These are phyloP conservation scores for Chytriomyces sp. DNA, from an alignment of 192 early-diverging fungal genomes.

Conservation along the genomic window DNA sequence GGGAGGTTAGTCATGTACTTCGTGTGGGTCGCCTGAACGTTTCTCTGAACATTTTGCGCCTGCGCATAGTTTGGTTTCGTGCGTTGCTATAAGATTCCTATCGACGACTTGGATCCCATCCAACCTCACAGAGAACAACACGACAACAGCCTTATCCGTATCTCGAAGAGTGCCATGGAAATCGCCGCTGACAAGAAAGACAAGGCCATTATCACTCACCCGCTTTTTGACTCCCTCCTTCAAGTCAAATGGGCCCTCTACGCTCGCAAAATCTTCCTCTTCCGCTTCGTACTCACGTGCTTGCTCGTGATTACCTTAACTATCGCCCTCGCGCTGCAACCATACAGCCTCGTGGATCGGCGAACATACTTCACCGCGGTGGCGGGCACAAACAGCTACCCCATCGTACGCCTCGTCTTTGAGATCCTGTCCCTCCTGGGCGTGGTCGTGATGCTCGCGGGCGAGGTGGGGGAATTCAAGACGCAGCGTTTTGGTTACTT, in stretches of 20 bases:
- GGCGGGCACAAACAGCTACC: background rate
- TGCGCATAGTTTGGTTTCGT: slow-evolving; percentile 14
- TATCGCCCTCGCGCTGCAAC: slow-evolving; percentile 20
- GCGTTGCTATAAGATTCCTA: slow-evolving; percentile 9
- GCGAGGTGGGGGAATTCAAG: background rate
- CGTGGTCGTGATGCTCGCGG: background rate
- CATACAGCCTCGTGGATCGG: background rate
- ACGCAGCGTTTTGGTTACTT: slow-evolving; percentile 1
- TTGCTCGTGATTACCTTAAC: slow-evolving; percentile 12
- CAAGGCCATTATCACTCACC: slow-evolving; percentile 19
- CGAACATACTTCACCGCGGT: background rate
- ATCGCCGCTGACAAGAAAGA: slow-evolving; percentile 28
- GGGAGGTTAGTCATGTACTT: slow-evolving; percentile 9
- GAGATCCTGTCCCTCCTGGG: background rate
- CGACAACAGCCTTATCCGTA: background rate
- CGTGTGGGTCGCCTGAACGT: background rate
- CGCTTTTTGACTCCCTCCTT: slow-evolving; percentile 29
- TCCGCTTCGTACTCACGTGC: slow-evolving; percentile 17
- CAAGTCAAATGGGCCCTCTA: slow-evolving; percentile 36
- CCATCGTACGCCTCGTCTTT: background rate
- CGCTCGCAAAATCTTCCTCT: slow-evolving; percentile 25
- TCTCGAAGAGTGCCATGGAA: slow-evolving; percentile 24
- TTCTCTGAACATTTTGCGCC: background rate
- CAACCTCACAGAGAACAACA: background rate
- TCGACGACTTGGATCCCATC: slow-evolving; percentile 21